Evolutionary conservation across 2,329 filamentous ascomycete genomes (phyloP), one percentile per base, ranked within the genome.

Genomic region (Emericellopsis cladophorae): DNA sequence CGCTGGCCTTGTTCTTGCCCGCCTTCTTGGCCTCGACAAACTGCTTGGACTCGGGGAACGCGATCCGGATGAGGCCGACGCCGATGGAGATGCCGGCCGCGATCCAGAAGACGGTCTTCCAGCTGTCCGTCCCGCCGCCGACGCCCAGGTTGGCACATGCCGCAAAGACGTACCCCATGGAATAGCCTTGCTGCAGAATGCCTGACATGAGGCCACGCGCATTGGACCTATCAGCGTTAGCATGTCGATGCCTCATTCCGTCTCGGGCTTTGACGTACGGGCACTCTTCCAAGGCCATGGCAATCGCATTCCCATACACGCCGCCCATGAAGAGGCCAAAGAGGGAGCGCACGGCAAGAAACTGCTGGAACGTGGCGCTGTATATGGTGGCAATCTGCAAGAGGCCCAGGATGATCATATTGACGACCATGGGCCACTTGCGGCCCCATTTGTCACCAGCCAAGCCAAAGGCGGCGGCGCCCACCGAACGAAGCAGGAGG

Each of bases 261-360:
- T 31, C 23, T 15, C n/a, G 40, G 15, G 18, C 39, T 29, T 8
- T 31, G 15, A 64, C 72, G 60, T 62, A 72, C 66, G 78, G 79
- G 59, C 77, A 81, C 50, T 81, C 79, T 54, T 88, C 84, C 8
- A 88, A 66, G 1, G 82, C 81, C 76, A 85, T 88, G 38, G 81
- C 81, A 36, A 84, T 80, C 31, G 82, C 81, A 51, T 86, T 85
- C 31, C 83, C 84, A 57, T 86, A 87, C 11, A 88, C 78, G 49
- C 84, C 84, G 31, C 83, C 84, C 83, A 88, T 88, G 59, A 85
- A 84, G 11, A 88, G 64, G 16, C 84, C 84, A 50, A 87, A 88
- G 11, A 87, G 60, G 45, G 76, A 75, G 39, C 84, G 70, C 1
- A 87, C 81, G 8, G 76, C 82, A n/a, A 88, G 62, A 57, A 89